These are phyloP conservation scores for Xylaria sp. DNA, from an alignment of 2,329 filamentous ascomycete species.

Conservation along the genomic window DNA sequence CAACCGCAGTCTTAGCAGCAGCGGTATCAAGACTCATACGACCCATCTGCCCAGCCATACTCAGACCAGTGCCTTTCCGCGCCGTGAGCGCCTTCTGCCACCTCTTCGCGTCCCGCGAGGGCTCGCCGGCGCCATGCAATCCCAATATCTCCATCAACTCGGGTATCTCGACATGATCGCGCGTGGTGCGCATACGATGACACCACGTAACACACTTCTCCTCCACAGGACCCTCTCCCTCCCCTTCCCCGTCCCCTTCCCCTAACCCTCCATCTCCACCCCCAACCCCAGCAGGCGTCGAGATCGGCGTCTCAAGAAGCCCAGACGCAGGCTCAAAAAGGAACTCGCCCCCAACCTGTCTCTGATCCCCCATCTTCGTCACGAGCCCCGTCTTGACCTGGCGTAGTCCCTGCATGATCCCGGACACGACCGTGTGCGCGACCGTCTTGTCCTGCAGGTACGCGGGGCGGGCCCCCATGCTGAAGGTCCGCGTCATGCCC, in stretches of 20 bases:
- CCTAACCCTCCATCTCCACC: conserved; percentile 58
- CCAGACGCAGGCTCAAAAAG: conserved; percentile 70
- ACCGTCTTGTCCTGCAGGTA: conserved; percentile 70
- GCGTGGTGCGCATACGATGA: conserved; percentile 81
- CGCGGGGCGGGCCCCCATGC: conserved; percentile 68
- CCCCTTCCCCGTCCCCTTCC: conserved; percentile 62
- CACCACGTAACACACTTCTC: conserved; percentile 79
- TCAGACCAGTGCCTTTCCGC: conserved; percentile 66
- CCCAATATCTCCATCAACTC: conserved; percentile 74
- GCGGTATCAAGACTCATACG: conserved; percentile 54
- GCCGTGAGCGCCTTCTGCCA: conserved; percentile 60
- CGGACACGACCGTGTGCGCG: conserved; percentile 60
- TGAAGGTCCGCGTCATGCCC: conserved; percentile 74
- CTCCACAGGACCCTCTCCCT: conserved; percentile 47
- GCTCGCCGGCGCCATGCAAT: conserved; percentile 55
- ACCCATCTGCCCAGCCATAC: conserved; percentile 62
- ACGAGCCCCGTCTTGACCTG: conserved; percentile 68
- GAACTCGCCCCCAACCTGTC: conserved; percentile 81
- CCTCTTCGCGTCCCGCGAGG: conserved; percentile 55
- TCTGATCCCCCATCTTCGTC: conserved; percentile 71
- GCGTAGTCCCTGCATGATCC: conserved; percentile 69
- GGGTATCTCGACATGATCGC: conserved; percentile 79
- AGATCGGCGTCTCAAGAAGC: conserved; percentile 57
- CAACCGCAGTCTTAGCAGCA: neutral
- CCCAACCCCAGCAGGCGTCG: conserved; percentile 58